These are phyloP conservation scores for Alternaria brassicicola DNA, from an alignment of 2,329 filamentous ascomycete species.

Conservation along the genomic window DNA sequence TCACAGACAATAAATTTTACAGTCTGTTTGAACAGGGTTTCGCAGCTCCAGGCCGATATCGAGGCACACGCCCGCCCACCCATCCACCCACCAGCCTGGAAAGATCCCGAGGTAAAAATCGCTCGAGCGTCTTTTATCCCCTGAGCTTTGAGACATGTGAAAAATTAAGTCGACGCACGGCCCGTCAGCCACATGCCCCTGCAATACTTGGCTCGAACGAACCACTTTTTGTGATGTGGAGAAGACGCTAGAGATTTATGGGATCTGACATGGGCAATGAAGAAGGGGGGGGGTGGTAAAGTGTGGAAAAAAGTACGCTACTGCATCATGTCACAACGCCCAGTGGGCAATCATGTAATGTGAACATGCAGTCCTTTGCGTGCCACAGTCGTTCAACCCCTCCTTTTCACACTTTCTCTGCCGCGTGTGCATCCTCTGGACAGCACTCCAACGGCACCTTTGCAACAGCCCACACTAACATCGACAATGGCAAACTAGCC, in stretches of 20 bases:
- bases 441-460: neutral
- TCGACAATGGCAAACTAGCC: neutral
- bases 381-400: constrained; percentile 1
- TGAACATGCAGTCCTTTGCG: constrained; percentile 7
- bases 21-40: constrained; percentile 4
- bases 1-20: neutral
- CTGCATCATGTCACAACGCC: constrained; percentile 13
- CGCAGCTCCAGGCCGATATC: constrained; percentile 14
- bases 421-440: neutral
- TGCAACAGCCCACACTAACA: neutral
- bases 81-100: constrained; percentile 12
- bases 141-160: constrained; percentile 8
- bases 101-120: constrained; percentile 22
- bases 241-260: constrained; percentile 8
- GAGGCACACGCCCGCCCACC: neutral
- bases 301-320: constrained; percentile 13
- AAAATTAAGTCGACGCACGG: constrained; percentile 4
- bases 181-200: neutral
- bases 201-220: constrained; percentile 2
- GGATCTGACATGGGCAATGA: neutral
- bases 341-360: neutral
- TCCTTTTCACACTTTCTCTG: neutral
- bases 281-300: constrained; percentile 6
- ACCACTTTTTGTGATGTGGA: constrained; percentile 12
- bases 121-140: constrained; percentile 3